These are phyloP conservation scores for Candida loeiensis DNA, from an alignment of 805 yeast genomes.

Conservation along the genomic window DNA sequence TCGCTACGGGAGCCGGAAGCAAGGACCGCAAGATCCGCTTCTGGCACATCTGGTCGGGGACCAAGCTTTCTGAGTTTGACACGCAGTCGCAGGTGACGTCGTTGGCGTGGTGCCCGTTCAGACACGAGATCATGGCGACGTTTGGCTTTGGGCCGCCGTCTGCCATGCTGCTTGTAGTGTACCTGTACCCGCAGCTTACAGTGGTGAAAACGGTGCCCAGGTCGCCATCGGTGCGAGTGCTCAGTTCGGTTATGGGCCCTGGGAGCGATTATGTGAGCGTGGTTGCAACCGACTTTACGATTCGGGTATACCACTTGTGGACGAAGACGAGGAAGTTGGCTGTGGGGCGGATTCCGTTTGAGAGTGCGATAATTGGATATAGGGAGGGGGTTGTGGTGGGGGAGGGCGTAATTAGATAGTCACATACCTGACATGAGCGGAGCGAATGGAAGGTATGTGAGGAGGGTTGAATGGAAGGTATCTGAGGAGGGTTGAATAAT, in stretches of 20 bases:
- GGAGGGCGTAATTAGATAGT: neutral
- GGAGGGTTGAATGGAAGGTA: too few relatives aligned
- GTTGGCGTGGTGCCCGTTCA: slow-evolving; percentile 65
- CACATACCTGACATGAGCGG: neutral
- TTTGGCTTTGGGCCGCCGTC: slow-evolving; percentile 67
- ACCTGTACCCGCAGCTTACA: slow-evolving; percentile 63
- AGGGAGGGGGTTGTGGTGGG: slow-evolving; percentile 9
- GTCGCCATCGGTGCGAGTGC: slow-evolving; percentile 50
- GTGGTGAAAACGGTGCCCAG: slow-evolving; percentile 48
- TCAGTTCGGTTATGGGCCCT: slow-evolving; percentile 67
- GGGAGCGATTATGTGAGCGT: slow-evolving; percentile 61
- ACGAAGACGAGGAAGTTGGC: slow-evolving; percentile 10
- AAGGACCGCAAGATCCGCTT: slow-evolving; percentile 76
- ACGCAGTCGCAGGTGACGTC: slow-evolving; percentile 79
- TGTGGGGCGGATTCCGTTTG: slow-evolving; percentile 4
- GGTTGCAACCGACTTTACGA: slow-evolving; percentile 75
- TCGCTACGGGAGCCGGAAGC: slow-evolving; percentile 91
- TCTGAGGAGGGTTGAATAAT: too few relatives aligned
- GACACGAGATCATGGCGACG: slow-evolving; percentile 68
- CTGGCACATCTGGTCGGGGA: slow-evolving; percentile 84
- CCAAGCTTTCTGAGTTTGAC: slow-evolving; percentile 52
- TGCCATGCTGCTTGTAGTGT: slow-evolving; percentile 31
- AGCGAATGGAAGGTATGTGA: too few relatives aligned
- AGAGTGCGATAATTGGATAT: slow-evolving; percentile 12
- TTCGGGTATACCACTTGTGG: slow-evolving; percentile 77